Conservation (phyloP, 2,329 filamentous ascomycete genomes). For the Aspergillus aculeatinus region DNA sequence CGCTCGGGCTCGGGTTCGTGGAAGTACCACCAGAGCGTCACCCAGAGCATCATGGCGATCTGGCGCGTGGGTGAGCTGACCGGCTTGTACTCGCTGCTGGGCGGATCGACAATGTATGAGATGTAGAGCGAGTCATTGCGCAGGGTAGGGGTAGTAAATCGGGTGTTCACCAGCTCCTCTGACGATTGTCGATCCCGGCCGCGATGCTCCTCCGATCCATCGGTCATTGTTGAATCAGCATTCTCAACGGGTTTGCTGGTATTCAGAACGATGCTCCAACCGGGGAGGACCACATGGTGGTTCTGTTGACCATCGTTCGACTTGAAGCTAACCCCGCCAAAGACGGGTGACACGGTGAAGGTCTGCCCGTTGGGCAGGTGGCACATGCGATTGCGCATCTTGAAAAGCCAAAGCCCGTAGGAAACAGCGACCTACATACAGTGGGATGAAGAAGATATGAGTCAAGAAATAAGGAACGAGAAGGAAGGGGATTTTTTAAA, state of each 20-base stretch:
- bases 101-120: conserved; percentile 84
- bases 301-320: conserved; percentile 70
- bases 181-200: conserved; percentile 25
- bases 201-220: conserved; percentile 14
- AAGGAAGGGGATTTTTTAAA: not conserved
- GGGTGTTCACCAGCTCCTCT: conserved; percentile 13
- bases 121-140: conserved; percentile 83
- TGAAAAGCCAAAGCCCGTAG: not conserved
- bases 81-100: conserved; percentile 74
- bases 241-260: conserved; percentile 58
- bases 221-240: conserved; percentile 36
- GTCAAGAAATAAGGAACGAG: not conserved
- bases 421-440: not conserved
- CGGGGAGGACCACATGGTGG: conserved; percentile 67
- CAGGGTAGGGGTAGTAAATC: conserved; percentile 73
- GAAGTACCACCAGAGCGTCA: conserved; percentile 95
- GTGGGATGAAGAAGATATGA: not conserved
- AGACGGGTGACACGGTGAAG: conserved; percentile 78
- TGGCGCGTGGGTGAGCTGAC: conserved; percentile 79
- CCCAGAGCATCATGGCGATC: conserved; percentile 96
- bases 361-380: conserved; percentile 85
- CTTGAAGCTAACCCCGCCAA: conserved; percentile 90
- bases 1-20: conserved; percentile 75
- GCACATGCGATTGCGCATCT: conserved; percentile 31
- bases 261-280: conserved; percentile 80